Percentiles rank a stretch among this genome's conserved stretches.
Conservation (phyloP, 208 protist species). For the Acanthamoeba sp. region DNA sequence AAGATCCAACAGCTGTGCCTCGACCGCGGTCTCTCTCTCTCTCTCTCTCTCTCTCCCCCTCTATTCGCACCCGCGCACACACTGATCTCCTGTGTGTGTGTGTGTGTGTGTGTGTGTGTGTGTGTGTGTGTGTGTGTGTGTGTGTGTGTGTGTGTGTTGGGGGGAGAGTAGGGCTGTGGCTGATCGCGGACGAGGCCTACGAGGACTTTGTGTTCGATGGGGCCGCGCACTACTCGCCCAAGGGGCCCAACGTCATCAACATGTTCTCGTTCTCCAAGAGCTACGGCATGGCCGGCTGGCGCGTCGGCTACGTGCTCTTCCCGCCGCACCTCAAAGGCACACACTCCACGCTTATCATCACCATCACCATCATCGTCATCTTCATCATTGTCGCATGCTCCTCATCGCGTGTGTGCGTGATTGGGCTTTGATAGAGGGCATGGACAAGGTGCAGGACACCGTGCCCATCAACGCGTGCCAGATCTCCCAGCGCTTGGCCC, state of each 20-base stretch:
- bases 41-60: neutral
- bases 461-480: slow-evolving; percentile 40
- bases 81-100: neutral
- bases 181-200: slow-evolving; percentile 70
- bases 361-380: neutral
- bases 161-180: slow-evolving; percentile 3
- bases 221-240: slow-evolving; percentile 11
- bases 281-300: slow-evolving; percentile 54
- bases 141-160: neutral
- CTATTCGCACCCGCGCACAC: too few relatives aligned
- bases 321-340: slow-evolving; percentile 6
- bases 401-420: too few relatives aligned
- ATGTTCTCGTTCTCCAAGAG: slow-evolving; percentile 71
- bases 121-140: too few relatives aligned
- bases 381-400: too few relatives aligned
- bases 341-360: neutral
- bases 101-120: too few relatives aligned
- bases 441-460: slow-evolving; percentile 54
- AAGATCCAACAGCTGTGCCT: slow-evolving; percentile 68
- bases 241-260: slow-evolving; percentile 74
- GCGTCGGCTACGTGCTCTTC: slow-evolving; percentile 43
- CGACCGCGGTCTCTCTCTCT: neutral
- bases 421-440: neutral
- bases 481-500: slow-evolving; percentile 14
- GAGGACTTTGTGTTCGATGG: slow-evolving; percentile 76